Conservation (phyloP, 2,329 filamentous ascomycete species). For the Exserohilum rostratum region DNA sequence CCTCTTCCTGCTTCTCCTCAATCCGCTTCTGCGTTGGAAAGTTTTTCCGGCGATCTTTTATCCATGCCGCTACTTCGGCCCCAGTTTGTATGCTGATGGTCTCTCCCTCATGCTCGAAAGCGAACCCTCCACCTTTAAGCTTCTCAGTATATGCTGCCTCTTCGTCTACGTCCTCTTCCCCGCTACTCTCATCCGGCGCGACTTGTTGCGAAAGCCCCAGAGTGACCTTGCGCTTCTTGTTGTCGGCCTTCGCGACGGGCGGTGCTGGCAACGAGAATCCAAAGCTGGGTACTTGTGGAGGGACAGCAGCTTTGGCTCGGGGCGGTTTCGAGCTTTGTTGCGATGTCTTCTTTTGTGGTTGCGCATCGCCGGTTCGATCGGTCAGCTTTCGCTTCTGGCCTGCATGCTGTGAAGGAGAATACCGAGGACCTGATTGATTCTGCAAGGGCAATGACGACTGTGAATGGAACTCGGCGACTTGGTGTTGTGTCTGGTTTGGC, state of each 20-base stretch:
- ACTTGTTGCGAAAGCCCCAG: slow-evolving; percentile 73
- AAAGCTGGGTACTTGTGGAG: slow-evolving; percentile 47
- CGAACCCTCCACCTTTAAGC: slow-evolving; percentile 59
- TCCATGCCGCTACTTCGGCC: slow-evolving; percentile 78
- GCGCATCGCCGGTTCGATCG: slow-evolving; percentile 22
- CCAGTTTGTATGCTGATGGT: slow-evolving; percentile 59
- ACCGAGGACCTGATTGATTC: slow-evolving; percentile 15
- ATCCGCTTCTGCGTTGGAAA: slow-evolving; percentile 79
- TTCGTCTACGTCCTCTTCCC: slow-evolving; percentile 74
- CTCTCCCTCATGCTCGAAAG: slow-evolving; percentile 64
- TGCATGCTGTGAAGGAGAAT: slow-evolving; percentile 26
- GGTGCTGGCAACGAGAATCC: slow-evolving; percentile 39
- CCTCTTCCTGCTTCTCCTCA: slow-evolving; percentile 64
- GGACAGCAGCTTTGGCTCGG: slow-evolving; percentile 39
- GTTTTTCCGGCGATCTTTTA: slow-evolving; percentile 77
- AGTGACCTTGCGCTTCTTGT: slow-evolving; percentile 74
- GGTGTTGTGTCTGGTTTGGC: slow-evolving; percentile 5
- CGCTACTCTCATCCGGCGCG: slow-evolving; percentile 51
- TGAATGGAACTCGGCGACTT: slow-evolving; percentile 1
- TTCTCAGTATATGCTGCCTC: slow-evolving; percentile 57
- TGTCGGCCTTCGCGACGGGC: slow-evolving; percentile 44
- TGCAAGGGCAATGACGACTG: slow-evolving; percentile 9
- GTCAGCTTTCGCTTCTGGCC: slow-evolving; percentile 39
- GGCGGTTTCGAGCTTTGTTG: slow-evolving; percentile 36
- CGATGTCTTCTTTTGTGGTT: slow-evolving; percentile 17